phyloP scores from a whole-genome alignment of 2,329 filamentous ascomycete genomes.

The Exophiala sideris region DNA sequence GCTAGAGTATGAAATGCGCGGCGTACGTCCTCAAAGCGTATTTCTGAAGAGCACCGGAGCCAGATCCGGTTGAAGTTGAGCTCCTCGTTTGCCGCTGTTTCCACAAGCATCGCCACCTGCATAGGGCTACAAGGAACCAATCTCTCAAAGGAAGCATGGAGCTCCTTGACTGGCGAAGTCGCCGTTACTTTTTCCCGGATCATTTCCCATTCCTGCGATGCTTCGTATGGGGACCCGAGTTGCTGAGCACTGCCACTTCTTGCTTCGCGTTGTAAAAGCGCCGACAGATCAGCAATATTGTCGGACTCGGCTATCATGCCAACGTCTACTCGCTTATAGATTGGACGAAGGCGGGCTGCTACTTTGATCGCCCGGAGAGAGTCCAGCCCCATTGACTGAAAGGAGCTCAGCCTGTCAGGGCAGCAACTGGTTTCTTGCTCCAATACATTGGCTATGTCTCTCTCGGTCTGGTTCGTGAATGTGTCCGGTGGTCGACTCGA shows the following conservation, averaged over 20 bases:
- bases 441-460: conserved; percentile 42
- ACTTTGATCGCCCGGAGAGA: conserved; percentile 63
- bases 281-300: conserved; percentile 37
- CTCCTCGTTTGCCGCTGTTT: conserved; percentile 58
- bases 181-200: conserved; percentile 3
- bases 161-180: neutral
- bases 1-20: conserved; percentile 52
- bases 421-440: conserved; percentile 40
- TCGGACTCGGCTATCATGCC: conserved; percentile 60
- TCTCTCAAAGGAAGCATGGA: conserved; percentile 31
- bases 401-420: conserved; percentile 39
- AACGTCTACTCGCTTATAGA: conserved; percentile 56
- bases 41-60: conserved; percentile 50
- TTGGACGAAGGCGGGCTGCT: conserved; percentile 60
- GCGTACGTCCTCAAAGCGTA: conserved; percentile 41
- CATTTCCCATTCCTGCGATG: conserved; percentile 11
- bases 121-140: conserved; percentile 65
- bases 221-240: neutral
- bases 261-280: neutral
- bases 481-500: neutral
- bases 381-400: conserved; percentile 61
- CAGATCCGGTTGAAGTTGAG: conserved; percentile 79
- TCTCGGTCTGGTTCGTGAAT: conserved; percentile 21
- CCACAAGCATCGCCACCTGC: conserved; percentile 75
- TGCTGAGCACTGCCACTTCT: neutral